Base-by-base conservation (phyloP, 75 land plant genomes). In the Sequoiadendron giganteum region DNA sequence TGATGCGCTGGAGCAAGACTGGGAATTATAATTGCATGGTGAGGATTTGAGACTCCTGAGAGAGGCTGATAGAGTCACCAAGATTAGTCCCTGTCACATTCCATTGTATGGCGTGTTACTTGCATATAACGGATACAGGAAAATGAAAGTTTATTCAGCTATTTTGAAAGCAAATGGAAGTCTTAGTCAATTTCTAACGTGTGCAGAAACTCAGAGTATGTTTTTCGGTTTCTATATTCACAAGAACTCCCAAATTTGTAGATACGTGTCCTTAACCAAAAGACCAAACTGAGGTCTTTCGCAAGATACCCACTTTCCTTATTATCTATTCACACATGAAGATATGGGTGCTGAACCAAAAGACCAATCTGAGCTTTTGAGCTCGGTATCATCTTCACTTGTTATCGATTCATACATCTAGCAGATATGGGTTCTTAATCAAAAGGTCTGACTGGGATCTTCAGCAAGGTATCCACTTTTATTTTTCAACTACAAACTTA, bases 61-160 rank as follows among this genome's bases (percentile, higher is more conserved):
- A 36, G 85, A 55, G 45, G 94, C 88, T 8, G 92, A 94, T 11
- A 94, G 54, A 39, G 95, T 87, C 25, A 94, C 48, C 78, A 93
- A 52, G 39, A 87, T 81, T 34, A 94, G 88, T 5, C 90, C 94
- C 94, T 93, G 92, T 45, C 86, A 84, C n/a, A 85, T 21, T 47
- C 30, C 52, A 82, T 45, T 48, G 3, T 45, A 81, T 61, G 34
- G 5, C 10, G 13, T n/a, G 79, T 85, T 85, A 84, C 47, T 11
- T 84, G 21, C 14, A 45, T 40, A 45, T 2, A 11, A 45, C 39
- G 18, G 10, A 30, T 75, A 30, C 77, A 75, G 77, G 38, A 34
- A 32, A 75, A 75, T 75, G 7, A 28, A 21, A 68, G 28, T 13
- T 25, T 65, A 32, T 32, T 34, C 39, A 75, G 77, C 77, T 75